Base-by-base conservation (phyloP, 139 green algal genomes). In the Desmodesmus armatus region DNA sequence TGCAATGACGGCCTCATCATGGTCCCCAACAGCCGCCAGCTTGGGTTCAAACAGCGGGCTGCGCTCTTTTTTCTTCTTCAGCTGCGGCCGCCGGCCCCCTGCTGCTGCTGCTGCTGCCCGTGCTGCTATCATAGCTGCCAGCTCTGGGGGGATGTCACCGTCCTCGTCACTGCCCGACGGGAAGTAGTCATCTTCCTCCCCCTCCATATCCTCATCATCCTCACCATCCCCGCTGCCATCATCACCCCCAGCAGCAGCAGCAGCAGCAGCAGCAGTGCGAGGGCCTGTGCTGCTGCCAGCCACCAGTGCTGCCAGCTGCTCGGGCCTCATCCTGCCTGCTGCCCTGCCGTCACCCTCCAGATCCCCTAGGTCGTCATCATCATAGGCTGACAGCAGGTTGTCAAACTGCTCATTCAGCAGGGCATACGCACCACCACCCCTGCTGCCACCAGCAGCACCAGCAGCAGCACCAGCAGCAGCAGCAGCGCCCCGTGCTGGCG, bases 361-460 rank as follows among this genome's bases (percentile, higher is more conserved):
- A 21, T 78, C 80, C 6, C 49, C 78, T 2, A 84, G 63, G 33
- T 88, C 41, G 15, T 84, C 60, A 25, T 85, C 77, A 67, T 89
- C 78, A 62, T 83, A 83, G 35, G 80, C 78, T 27, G 35, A 62
- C 35, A 89, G 23, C 69, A 85, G 25, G 13, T 85, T 39, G 17
- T 81, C 75, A 81, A 89, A 80, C 77, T 85, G 77, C 35, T 85
- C 85, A 69, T 84, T 83, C 37, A 86, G 62, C 35, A 78, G 21
- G 44, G 78, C 86, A n/a, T 67, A 80, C 51, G 39, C 60, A 0
- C 33, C 23, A 31, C 43, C 25, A 1, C 44, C 44, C 21, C 80
- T 43, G 49, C 66, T 85, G 80, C 80, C 79, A 66, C 43, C 39
- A 60, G 33, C 37, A 47, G 58, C 17, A 4, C 31, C 7, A 58